Evolutionary conservation across 768 basidiomycete genomes (phyloP), one percentile per base, ranked within the genome.

Genomic region (Tricholoma sp.): DNA sequence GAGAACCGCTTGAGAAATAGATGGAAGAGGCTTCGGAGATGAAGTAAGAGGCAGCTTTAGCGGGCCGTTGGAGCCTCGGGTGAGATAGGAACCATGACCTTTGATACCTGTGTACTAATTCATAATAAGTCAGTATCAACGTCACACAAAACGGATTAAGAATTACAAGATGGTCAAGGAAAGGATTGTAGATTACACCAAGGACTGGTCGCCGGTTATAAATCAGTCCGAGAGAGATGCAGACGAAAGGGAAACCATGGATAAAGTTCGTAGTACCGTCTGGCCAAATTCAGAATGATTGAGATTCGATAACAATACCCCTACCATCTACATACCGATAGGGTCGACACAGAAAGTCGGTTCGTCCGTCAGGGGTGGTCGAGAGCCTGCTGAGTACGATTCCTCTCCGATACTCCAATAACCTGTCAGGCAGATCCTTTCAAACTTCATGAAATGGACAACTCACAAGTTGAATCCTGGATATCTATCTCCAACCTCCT

Each of bases 321-420:
- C n/a, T n/a, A n/a, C 41, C 14, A 18, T 14, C 21, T 0, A 65
- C 78, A 55, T 62, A 87, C 90, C 94, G 57, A 97, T 96, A 31
- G 95, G 95, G 69, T 98, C 95, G 45, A 96, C 91, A 65, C 96
- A 97, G 76, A 90, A 99, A 0, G 96, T 98, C 4, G 94, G 94
- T 29, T 85, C 85, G 64, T 97, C 89, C 1, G 91, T 92, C 56
- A 96, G 71, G 10, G 84, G 78, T 18, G 79, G 78, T 29, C 82
- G 78, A 57, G 78, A 69, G n/a, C 91, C 91, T 4, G 86, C 79
- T 8, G 91, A 84, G 63, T 89, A 94, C 0, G 89, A 89, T 73
- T 98, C 96, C 68, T 99, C 96, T 56, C 96, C 96, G 57, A 98
- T 91, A 72, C 92, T 95, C 54, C 19, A 57, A 41, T 50, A 47